Conservation (phyloP, 495 filamentous ascomycete genomes). For the Astrocystis sublimbata region DNA sequence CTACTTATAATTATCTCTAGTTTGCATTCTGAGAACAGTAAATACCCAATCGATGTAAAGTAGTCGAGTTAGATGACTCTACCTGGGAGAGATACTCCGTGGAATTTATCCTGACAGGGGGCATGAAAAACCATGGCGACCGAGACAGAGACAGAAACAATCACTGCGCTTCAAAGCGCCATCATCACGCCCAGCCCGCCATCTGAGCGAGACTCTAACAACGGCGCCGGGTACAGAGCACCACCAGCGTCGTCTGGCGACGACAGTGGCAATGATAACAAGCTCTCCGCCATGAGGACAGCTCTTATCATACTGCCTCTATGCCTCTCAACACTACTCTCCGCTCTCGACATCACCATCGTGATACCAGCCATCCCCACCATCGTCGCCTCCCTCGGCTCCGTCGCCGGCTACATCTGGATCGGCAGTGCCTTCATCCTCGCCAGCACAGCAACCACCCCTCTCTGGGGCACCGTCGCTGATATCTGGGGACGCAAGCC, state of each 20-base stretch:
- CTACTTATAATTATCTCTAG: no score
- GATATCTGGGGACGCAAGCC: slow-evolving; percentile 78
- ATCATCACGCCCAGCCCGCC: no score
- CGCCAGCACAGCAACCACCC: slow-evolving; percentile 32
- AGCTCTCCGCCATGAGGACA: neutral
- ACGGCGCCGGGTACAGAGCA: no score
- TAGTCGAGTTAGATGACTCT: no score
- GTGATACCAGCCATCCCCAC: slow-evolving; percentile 49
- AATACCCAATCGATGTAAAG: no score
- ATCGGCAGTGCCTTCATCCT: slow-evolving; percentile 61
- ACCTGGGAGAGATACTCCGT: no score
- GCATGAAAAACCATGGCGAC: no score
- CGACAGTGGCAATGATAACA: neutral
- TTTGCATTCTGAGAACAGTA: no score
- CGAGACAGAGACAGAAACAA: no score
- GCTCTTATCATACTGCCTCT: slow-evolving; percentile 19
- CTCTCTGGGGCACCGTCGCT: slow-evolving; percentile 41
- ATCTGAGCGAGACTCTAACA: no score
- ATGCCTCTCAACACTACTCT: slow-evolving; percentile 44
- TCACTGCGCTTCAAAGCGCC: no score
- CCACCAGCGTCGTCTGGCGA: neutral
- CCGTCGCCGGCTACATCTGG: slow-evolving; percentile 61
- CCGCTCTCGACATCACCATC: slow-evolving; percentile 61
- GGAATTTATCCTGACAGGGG: no score
- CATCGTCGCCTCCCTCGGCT: slow-evolving; percentile 54